Evolutionary conservation across 176 grass and related monocot genomes (phyloP).

Genomic region (Metroxylon sagu): DNA sequence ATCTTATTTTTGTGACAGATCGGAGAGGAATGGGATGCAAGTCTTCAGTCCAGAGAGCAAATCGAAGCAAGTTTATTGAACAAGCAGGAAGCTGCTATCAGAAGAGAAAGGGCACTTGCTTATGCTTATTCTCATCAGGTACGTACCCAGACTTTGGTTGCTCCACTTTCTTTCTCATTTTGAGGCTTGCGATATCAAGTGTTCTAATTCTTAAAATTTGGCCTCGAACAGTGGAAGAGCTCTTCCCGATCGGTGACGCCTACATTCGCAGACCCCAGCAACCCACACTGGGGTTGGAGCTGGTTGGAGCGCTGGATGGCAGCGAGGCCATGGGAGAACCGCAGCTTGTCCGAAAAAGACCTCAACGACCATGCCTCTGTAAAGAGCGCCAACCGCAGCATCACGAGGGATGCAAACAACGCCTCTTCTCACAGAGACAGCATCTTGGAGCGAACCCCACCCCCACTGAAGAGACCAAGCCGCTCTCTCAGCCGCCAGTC

Average conservation of each 20-base stretch:
- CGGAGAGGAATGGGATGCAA: constrained; percentile 60
- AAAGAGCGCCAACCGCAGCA: constrained; percentile 4
- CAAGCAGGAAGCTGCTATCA: constrained; percentile 56
- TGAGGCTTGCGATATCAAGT: not conserved
- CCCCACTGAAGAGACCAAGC: not conserved
- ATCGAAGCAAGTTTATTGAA: constrained; percentile 33
- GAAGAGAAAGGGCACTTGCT: constrained; percentile 53
- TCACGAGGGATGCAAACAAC: not conserved
- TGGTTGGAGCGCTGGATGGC: constrained; percentile 76
- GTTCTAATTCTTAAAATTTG: not conserved
- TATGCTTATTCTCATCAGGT: constrained; percentile 90
- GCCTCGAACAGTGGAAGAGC: constrained; percentile 47
- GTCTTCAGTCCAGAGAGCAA: constrained; percentile 68
- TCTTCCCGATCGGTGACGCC: constrained; percentile 38
- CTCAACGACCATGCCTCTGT: constrained; percentile 8
- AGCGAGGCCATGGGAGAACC: constrained; percentile 56
- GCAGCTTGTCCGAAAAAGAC: constrained; percentile 10
- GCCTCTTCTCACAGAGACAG: constrained; percentile 2
- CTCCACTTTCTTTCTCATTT: not conserved
- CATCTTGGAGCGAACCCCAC: constrained; percentile 17
- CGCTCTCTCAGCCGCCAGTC: not conserved
- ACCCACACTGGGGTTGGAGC: constrained; percentile 88
- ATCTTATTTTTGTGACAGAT: constrained; percentile 23
- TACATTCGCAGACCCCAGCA: constrained; percentile 47
- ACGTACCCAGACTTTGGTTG: not conserved